A percentile compares a stretch with the other conserved stretches of the same genome.
phyloP scores from a whole-genome alignment of 2,329 filamentous ascomycete species.

The Epichloe brachyelytri region DNA sequence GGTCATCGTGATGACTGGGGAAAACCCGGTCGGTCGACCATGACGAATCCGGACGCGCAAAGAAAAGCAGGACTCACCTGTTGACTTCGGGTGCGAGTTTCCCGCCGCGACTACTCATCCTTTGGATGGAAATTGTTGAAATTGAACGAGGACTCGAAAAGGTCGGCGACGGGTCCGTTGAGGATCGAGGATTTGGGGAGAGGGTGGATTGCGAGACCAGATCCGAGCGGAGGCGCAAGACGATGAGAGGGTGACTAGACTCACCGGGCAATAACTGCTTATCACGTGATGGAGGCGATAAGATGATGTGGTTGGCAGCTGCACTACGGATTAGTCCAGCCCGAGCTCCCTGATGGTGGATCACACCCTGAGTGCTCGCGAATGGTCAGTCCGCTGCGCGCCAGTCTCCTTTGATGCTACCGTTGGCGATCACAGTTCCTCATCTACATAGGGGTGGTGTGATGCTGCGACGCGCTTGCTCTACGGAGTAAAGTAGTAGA shows the following conservation, averaged over 20 bases:
- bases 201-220: constrained; percentile 17
- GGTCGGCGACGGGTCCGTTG: constrained; percentile 8
- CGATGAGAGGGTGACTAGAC: constrained; percentile 14
- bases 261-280: constrained; percentile 10
- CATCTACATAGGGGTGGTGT: no score
- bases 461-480: no score
- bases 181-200: constrained; percentile 14
- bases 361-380: no score
- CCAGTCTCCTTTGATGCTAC: no score
- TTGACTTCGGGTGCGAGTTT: constrained; percentile 99
- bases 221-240: constrained; percentile 16
- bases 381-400: no score
- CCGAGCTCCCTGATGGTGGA: no score
- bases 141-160: constrained; percentile 19
- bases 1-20: background rate
- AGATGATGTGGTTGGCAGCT: background rate
- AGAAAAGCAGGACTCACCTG: constrained; percentile 44
- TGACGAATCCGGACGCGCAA: constrained; percentile 3
- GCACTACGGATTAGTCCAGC: background rate
- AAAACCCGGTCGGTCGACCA: background rate
- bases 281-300: constrained; percentile 15
- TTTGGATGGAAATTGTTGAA: constrained; percentile 37
- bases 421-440: no score
- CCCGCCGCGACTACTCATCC: constrained; percentile 92
- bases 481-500: no score